Evolutionary conservation across 768 basidiomycete genomes (phyloP), one percentile per base, ranked within the genome.

Genomic region (Leccinellum luteum): DNA sequence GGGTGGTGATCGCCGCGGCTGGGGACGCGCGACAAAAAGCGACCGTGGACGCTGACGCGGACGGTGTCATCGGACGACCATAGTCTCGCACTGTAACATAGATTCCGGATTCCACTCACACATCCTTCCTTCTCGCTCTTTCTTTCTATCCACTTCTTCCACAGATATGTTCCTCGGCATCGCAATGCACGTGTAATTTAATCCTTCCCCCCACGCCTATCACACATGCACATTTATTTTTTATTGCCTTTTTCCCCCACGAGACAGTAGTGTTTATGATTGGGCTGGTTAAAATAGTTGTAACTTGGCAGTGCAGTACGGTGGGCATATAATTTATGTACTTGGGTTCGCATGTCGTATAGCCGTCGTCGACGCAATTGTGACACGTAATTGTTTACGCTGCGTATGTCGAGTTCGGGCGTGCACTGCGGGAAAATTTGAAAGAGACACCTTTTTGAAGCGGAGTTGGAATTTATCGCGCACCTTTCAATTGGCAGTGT

Each of bases 1-100:
- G 52, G 0, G 72, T 67, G 31, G 72, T 70, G 44, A 51, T 64
- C 1, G 54, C 55, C 1, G 52, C 55, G 1, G 25, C 71, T 12
- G 63, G 56, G 12, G 73, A 72, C n/a, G 59, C 51, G 23, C 64
- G 61, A 62, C 62, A 63, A 56, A 73, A 73, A 43, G 62, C 44
- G 48, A 49, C 57, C 9, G 58, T 56, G 38, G 72, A 74, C 56
- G n/a, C 64, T 3, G 71, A 68, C 48, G 52, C 61, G 21, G 73
- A 74, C 12, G 58, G 58, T 4, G 64, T 65, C 23, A 60, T 66
- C 2, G 69, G 54, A 52, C 51, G 59, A 56, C 47, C 62, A 3
- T 70, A 55, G 52, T 43, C 27, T 49, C 23, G 27, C 48, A 43
- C 48, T 51, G 32, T 35, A 25, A 23, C 19, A 43, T 43, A 43